phyloP scores from a whole-genome alignment of 768 basidiomycete species.

The Tulasnella sp. region DNA sequence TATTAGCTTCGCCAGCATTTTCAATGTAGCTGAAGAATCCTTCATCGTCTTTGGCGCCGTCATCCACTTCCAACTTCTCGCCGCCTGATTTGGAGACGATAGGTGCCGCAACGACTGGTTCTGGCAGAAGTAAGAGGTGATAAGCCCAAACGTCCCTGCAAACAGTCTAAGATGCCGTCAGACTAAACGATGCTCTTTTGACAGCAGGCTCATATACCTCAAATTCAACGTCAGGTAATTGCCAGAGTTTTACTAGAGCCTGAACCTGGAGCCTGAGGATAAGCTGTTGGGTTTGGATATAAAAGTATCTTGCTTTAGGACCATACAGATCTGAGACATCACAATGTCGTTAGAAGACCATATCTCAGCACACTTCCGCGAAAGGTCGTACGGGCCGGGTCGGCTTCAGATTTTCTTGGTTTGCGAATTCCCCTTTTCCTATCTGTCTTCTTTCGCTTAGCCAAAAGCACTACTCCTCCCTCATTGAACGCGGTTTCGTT shows the following conservation, averaged over 20 bases:
- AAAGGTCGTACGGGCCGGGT: not conserved
- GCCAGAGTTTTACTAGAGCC: slow-evolving; percentile 49
- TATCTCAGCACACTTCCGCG: not conserved
- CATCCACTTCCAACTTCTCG: slow-evolving; percentile 20
- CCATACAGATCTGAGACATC: slow-evolving; percentile 65
- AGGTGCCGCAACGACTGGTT: slow-evolving; percentile 51
- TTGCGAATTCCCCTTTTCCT: slow-evolving; percentile 39
- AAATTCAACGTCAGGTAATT: slow-evolving; percentile 56
- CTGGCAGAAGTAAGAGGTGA: slow-evolving; percentile 50
- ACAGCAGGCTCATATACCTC: slow-evolving; percentile 39
- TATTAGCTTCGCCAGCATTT: not conserved
- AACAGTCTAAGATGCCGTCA: slow-evolving; percentile 35
- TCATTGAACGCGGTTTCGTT: not conserved
- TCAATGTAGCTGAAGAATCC: not conserved
- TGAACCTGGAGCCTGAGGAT: slow-evolving; percentile 66
- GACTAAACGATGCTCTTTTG: not conserved
- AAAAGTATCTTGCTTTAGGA: slow-evolving; percentile 60
- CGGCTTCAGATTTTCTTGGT: slow-evolving; percentile 19
- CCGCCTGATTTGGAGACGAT: slow-evolving; percentile 23
- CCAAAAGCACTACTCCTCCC: not conserved
- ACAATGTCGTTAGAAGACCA: not conserved
- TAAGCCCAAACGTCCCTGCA: slow-evolving; percentile 77
- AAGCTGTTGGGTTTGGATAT: slow-evolving; percentile 75
- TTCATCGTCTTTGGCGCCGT: not conserved
- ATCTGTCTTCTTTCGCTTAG: slow-evolving; percentile 48